A percentile compares a stretch with the other conserved stretches of the same genome.
phyloP scores from a whole-genome alignment of 352 stramenopile species.

The Salisapilia sapeloensis region DNA sequence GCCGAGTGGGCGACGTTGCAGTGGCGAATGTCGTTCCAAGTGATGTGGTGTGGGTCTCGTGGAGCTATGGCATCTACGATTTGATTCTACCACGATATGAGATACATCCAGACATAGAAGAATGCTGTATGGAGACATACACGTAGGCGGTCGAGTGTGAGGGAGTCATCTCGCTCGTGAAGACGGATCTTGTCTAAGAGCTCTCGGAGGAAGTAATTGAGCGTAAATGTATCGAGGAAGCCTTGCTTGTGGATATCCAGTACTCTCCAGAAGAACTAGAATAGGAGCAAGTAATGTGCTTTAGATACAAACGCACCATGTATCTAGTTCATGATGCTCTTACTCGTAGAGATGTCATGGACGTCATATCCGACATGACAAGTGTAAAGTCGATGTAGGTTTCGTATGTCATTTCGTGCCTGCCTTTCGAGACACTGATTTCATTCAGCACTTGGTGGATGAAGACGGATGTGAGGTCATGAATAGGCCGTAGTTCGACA shows the following conservation, averaged over 20 bases:
- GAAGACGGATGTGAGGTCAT: slow-evolving; percentile 39
- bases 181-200: slow-evolving; percentile 21
- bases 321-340: slow-evolving; percentile 1
- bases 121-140: slow-evolving; percentile 7
- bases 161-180: slow-evolving; percentile 9
- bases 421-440: slow-evolving; percentile 16
- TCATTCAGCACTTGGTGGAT: slow-evolving; percentile 35
- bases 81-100: slow-evolving; percentile 19
- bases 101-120: slow-evolving; percentile 1
- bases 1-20: slow-evolving; percentile 31
- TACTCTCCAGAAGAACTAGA: slow-evolving; percentile 49
- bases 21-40: slow-evolving; percentile 31
- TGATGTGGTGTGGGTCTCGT: slow-evolving; percentile 17
- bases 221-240: slow-evolving; percentile 33
- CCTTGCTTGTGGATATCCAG: slow-evolving; percentile 52
- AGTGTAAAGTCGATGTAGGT: slow-evolving; percentile 47
- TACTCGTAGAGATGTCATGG: slow-evolving; percentile 20
- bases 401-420: slow-evolving; percentile 42
- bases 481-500: slow-evolving; percentile 15
- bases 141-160: slow-evolving; percentile 8
- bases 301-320: background rate
- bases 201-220: slow-evolving; percentile 46
- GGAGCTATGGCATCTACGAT: slow-evolving; percentile 41
- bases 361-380: slow-evolving; percentile 19
- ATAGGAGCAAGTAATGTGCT: background rate